These are phyloP conservation scores for Leucosporidium yakuticum DNA, from an alignment of 768 basidiomycete genomes.

Conservation along the genomic window DNA sequence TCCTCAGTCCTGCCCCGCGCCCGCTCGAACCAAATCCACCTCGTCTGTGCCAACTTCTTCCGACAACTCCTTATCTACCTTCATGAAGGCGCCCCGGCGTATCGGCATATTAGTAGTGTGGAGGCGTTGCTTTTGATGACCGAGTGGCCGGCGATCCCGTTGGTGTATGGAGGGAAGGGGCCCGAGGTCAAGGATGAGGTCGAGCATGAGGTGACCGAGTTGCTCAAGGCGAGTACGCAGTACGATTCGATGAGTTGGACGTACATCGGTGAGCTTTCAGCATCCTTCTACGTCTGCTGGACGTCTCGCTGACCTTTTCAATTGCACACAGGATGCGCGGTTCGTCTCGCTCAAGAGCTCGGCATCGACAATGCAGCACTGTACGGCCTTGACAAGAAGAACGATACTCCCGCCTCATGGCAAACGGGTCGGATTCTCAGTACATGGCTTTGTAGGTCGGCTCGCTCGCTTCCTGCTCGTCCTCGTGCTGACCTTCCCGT, in stretches of 20 bases:
- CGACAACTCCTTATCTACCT: constrained; percentile 21
- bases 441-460: constrained; percentile 15
- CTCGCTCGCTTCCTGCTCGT: no score
- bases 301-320: neutral
- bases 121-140: constrained; percentile 35
- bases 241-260: constrained; percentile 30
- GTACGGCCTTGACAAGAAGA: neutral
- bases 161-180: neutral
- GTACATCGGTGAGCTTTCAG: neutral
- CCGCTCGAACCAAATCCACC: constrained; percentile 22
- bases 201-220: constrained; percentile 12
- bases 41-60: constrained; percentile 20
- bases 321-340: constrained; percentile 15
- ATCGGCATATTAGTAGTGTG: constrained; percentile 33
- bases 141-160: constrained; percentile 28
- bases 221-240: constrained; percentile 22
- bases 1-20: constrained; percentile 15
- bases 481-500: no score
- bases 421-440: constrained; percentile 18
- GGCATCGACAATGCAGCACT: constrained; percentile 22
- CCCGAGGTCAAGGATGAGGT: constrained; percentile 2
- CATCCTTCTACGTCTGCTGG: no score
- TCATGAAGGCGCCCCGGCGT: constrained; percentile 26
- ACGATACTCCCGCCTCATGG: neutral
- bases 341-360: constrained; percentile 31